A percentile compares a stretch with the other conserved stretches of the same genome.
Conservation (phyloP, 176 grass and related monocot species). For the Bromus sterilis region DNA sequence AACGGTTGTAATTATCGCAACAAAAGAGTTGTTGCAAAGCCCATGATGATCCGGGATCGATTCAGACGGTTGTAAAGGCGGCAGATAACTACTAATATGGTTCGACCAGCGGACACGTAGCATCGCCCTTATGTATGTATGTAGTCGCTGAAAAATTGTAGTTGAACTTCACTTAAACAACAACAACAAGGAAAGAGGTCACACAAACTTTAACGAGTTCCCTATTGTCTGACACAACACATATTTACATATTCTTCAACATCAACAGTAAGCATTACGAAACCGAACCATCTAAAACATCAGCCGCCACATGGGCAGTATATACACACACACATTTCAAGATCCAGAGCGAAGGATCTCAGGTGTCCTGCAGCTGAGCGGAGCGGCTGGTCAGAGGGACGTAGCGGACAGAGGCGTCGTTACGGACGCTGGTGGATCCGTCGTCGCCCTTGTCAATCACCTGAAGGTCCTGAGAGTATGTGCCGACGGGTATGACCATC, state of each 20-base stretch:
- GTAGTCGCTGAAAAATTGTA: no score
- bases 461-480: constrained; percentile 52
- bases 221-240: neutral
- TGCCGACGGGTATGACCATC: constrained; percentile 79
- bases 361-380: constrained; percentile 36
- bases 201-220: neutral
- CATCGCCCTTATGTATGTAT: no score
- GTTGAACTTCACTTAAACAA: no score
- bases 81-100: no score
- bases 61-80: no score
- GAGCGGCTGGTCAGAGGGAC: constrained; percentile 70
- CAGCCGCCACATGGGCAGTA: neutral
- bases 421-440: constrained; percentile 29
- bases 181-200: neutral
- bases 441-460: constrained; percentile 71
- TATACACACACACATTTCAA: constrained; percentile 9
- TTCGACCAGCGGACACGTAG: no score
- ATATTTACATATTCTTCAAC: neutral
- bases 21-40: no score
- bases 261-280: neutral
- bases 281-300: neutral
- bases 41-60: no score
- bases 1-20: no score
- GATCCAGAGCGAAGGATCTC: neutral
- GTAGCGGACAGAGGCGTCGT: constrained; percentile 48